A percentile compares a stretch with the other conserved stretches of the same genome.
These are phyloP conservation scores for Beauveria sp. DNA, from an alignment of 2,329 filamentous ascomycete genomes.

Conservation along the genomic window DNA sequence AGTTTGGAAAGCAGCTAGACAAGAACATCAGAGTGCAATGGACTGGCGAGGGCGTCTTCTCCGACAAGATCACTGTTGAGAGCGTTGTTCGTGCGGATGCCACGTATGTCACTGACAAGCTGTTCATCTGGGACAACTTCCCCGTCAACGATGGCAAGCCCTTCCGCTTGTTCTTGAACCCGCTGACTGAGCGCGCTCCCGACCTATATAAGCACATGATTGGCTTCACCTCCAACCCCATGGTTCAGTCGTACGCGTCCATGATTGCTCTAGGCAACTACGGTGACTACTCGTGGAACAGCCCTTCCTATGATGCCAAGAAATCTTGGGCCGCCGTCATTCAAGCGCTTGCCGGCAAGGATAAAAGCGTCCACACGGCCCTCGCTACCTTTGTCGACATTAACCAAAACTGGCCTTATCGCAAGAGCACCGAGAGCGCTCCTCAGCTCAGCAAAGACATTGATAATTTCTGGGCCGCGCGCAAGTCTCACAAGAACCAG, in stretches of 20 bases:
- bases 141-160: constrained; percentile 14
- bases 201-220: constrained; percentile 13
- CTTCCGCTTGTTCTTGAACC: constrained; percentile 13
- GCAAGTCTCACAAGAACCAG: neutral
- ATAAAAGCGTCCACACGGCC: neutral
- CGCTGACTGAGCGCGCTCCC: constrained; percentile 7
- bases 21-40: constrained; percentile 13
- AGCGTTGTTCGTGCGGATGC: constrained; percentile 9
- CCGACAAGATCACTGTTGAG: constrained; percentile 11
- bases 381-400: constrained; percentile 11
- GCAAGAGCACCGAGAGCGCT: constrained; percentile 8
- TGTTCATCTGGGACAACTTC: constrained; percentile 16
- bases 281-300: constrained; percentile 14
- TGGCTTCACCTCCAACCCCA: constrained; percentile 15
- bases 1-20: constrained; percentile 12
- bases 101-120: constrained; percentile 14
- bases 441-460: constrained; percentile 13
- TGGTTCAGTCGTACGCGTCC: constrained; percentile 14
- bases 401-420: constrained; percentile 14
- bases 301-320: constrained; percentile 4
- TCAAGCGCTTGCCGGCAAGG: constrained; percentile 11
- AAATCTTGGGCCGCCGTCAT: constrained; percentile 8
- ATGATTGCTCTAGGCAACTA: constrained; percentile 14
- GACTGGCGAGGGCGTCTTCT: constrained; percentile 15
- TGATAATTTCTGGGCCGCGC: constrained; percentile 12